A percentile compares a stretch with the other conserved stretches of the same genome.
phyloP scores from a whole-genome alignment of 2,329 filamentous ascomycete species.

The Scytalidium lignicola region DNA sequence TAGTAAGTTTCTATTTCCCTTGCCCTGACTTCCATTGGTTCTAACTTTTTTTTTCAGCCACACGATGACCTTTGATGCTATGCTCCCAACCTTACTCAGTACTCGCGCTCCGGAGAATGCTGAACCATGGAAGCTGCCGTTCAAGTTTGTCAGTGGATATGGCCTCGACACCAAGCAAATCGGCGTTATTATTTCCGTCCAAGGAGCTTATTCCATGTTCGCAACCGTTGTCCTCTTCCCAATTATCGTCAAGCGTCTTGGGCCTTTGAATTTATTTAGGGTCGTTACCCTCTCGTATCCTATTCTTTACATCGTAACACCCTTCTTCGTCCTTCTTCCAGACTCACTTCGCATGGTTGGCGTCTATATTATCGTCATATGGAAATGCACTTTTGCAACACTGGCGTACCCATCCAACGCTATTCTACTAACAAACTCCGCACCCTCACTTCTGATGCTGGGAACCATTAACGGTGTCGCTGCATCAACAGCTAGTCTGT shows the following conservation, averaged over 20 bases:
- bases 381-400: constrained; percentile 90
- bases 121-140: constrained; percentile 59
- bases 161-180: constrained; percentile 78
- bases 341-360: constrained; percentile 64
- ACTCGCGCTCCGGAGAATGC: constrained; percentile 43
- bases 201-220: constrained; percentile 85
- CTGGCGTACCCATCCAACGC: constrained; percentile 87
- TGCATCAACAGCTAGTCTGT: constrained; percentile 84
- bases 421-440: constrained; percentile 84
- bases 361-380: constrained; percentile 72
- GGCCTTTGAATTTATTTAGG: constrained; percentile 76
- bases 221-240: constrained; percentile 75
- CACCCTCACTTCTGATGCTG: constrained; percentile 76
- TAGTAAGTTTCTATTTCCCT: constrained; percentile 62
- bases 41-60: constrained; percentile 53
- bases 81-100: constrained; percentile 82
- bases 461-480: constrained; percentile 92
- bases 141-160: constrained; percentile 86
- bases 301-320: constrained; percentile 77
- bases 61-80: constrained; percentile 92
- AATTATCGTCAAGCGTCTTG: constrained; percentile 66
- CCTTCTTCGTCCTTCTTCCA: constrained; percentile 84
- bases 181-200: constrained; percentile 80
- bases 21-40: constrained; percentile 16
- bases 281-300: constrained; percentile 80